Conservation (phyloP, 2,329 filamentous ascomycete genomes). For the Immersiporthe knoxdaviesiana region DNA sequence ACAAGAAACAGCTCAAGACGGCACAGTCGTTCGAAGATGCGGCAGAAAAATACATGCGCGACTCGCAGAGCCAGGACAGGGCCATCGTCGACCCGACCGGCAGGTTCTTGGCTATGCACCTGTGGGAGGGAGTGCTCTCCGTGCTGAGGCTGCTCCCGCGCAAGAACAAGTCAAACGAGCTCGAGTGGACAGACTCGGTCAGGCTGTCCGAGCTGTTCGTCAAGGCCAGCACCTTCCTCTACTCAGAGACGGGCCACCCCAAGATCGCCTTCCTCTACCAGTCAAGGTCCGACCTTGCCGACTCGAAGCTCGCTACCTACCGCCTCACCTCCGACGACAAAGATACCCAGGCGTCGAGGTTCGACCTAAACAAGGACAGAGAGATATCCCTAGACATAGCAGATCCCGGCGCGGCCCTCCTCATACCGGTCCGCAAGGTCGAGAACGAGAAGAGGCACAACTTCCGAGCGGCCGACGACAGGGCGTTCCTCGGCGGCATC, state of each 20-base stretch:
- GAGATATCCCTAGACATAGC: constrained; percentile 57
- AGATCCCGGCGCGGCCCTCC: constrained; percentile 60
- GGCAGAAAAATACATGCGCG: constrained; percentile 66
- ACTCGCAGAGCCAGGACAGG: constrained; percentile 80
- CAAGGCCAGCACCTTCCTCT: constrained; percentile 60
- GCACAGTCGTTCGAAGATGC: constrained; percentile 56
- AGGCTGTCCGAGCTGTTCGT: constrained; percentile 63
- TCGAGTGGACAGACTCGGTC: constrained; percentile 58
- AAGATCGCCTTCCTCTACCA: constrained; percentile 63
- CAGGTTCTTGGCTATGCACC: constrained; percentile 58
- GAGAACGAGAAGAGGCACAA: constrained; percentile 64
- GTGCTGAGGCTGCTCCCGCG: constrained; percentile 55
- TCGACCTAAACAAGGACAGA: constrained; percentile 59
- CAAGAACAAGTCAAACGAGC: constrained; percentile 48
- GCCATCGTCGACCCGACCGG: constrained; percentile 84
- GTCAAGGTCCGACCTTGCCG: constrained; percentile 53
- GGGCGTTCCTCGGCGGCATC: constrained; percentile 68
- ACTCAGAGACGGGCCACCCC: constrained; percentile 61
- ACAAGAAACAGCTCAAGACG: constrained; percentile 54
- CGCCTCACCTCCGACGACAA: constrained; percentile 62
- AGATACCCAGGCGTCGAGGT: constrained; percentile 55
- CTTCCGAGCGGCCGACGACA: constrained; percentile 53
- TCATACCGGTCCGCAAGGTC: constrained; percentile 64
- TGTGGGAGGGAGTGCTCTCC: constrained; percentile 64
- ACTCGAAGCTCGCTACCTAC: constrained; percentile 62